Evolutionary conservation across 768 basidiomycete species (phyloP).

Genomic region (Suillus luteus): DNA sequence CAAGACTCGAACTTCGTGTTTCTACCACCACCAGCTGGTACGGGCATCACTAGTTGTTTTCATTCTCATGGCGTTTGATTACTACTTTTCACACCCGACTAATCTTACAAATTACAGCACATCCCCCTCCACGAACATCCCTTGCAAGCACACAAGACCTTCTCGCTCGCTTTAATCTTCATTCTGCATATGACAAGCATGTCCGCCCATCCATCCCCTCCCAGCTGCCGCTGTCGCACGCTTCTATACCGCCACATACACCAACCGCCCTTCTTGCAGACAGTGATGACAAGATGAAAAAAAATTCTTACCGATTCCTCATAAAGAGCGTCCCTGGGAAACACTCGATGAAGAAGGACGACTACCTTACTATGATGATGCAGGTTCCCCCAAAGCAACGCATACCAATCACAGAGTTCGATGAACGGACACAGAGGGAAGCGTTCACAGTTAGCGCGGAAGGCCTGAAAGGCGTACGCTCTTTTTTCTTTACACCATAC

Average conservation of each 20-base stretch:
- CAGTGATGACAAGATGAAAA: conserved; percentile 67
- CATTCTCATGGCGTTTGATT: conserved; percentile 8
- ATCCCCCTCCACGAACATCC: conserved; percentile 41
- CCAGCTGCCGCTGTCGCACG: conserved; percentile 28
- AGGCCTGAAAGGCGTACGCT: conserved; percentile 70
- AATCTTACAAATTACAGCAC: conserved; percentile 23
- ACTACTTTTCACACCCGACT: conserved; percentile 14
- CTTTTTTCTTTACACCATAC: conserved; percentile 17
- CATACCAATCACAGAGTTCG: conserved; percentile 62
- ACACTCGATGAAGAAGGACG: conserved; percentile 80
- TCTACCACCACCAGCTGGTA: conserved; percentile 37
- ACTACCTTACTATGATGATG: conserved; percentile 67
- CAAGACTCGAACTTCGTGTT: conserved; percentile 27
- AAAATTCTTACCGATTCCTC: conserved; percentile 75
- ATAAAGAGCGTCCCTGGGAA: conserved; percentile 79
- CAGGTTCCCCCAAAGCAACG: conserved; percentile 71
- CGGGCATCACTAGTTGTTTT: conserved; percentile 17
- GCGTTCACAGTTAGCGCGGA: conserved; percentile 75
- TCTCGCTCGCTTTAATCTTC: conserved; percentile 67
- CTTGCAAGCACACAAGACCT: conserved; percentile 81
- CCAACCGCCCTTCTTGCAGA: conserved; percentile 57
- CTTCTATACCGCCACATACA: conserved; percentile 35
- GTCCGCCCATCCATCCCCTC: conserved; percentile 56
- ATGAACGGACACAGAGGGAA: conserved; percentile 65
- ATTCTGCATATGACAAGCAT: conserved; percentile 79